These are phyloP conservation scores for Aureobasidium uvarum DNA, from an alignment of 2,329 filamentous ascomycete genomes.

Conservation along the genomic window DNA sequence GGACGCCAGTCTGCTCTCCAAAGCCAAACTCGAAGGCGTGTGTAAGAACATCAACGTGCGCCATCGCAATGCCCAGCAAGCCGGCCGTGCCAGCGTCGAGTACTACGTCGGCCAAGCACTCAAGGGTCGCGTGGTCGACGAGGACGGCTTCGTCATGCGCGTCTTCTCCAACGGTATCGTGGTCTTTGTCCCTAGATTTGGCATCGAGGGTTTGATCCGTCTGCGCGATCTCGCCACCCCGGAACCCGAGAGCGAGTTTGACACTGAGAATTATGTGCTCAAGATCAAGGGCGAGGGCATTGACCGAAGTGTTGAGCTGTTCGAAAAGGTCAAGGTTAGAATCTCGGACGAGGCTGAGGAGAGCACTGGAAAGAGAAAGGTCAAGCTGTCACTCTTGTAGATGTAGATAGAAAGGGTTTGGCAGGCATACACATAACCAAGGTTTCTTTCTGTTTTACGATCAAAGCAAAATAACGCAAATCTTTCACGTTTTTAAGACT, in stretches of 20 bases:
- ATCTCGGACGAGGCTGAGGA: conserved; percentile 94
- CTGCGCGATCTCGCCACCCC: conserved; percentile 76
- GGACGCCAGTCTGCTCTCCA: conserved; percentile 76
- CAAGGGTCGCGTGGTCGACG: conserved; percentile 70
- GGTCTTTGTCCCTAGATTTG: conserved; percentile 92
- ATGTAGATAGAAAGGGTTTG: fast-evolving
- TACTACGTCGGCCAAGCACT: conserved; percentile 98
- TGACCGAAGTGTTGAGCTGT: conserved; percentile 64
- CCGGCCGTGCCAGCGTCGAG: conserved; percentile 88
- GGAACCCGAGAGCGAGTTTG: conserved; percentile 75
- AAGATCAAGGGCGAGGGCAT: conserved; percentile 55
- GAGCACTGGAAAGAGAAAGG: conserved; percentile 90
- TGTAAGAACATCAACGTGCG: conserved; percentile 98
- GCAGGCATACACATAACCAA: not conserved
- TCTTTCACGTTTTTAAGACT: no score
- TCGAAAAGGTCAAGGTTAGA: conserved; percentile 85
- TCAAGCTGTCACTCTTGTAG: conserved; percentile 62
- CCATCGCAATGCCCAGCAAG: conserved; percentile 95
- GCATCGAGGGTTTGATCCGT: conserved; percentile 88
- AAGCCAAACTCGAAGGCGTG: conserved; percentile 82
- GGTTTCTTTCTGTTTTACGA: not conserved
- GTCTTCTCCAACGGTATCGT: conserved; percentile 98
- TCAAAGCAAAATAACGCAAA: not conserved
- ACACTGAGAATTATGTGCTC: conserved; percentile 81
- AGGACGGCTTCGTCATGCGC: conserved; percentile 95